Conservation (phyloP, 805 yeast species). For the Spathaspora gorwiae region DNA sequence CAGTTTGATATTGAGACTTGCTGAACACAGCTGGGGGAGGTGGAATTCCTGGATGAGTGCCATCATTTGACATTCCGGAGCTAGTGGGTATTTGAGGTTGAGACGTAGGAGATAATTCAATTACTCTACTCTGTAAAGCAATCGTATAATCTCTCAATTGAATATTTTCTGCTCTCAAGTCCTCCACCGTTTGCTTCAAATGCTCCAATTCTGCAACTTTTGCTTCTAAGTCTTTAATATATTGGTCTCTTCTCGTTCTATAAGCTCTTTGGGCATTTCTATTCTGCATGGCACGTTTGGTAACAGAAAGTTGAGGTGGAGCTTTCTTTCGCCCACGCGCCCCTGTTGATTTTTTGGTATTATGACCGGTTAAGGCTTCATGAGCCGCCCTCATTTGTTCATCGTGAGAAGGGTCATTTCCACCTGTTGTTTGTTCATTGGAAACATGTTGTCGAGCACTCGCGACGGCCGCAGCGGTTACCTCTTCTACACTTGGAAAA, state of each 20-base stretch:
- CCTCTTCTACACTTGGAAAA: conserved; percentile 21
- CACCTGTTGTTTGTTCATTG: background rate
- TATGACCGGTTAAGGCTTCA: conserved; percentile 1
- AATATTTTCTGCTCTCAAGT: conserved; percentile 64
- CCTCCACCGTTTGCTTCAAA: conserved; percentile 61
- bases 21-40: conserved; percentile 13
- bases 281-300: conserved; percentile 89
- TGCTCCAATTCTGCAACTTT: conserved; percentile 60
- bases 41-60: conserved; percentile 30
- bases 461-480: conserved; percentile 20
- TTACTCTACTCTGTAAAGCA: conserved; percentile 62
- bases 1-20: conserved; percentile 4
- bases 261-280: conserved; percentile 90
- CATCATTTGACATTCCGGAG: conserved; percentile 23
- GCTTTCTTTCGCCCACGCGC: background rate
- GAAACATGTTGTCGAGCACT: background rate
- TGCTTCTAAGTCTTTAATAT: conserved; percentile 73
- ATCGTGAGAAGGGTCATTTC: conserved; percentile 3
- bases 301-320: conserved; percentile 39
- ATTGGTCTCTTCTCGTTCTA: conserved; percentile 76
- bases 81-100: conserved; percentile 7
- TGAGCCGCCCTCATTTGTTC: conserved; percentile 9
- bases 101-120: conserved; percentile 36
- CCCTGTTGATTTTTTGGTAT: background rate
- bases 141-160: conserved; percentile 69